phyloP scores from a whole-genome alignment of 768 basidiomycete genomes.

The Dendrothele bispora region DNA sequence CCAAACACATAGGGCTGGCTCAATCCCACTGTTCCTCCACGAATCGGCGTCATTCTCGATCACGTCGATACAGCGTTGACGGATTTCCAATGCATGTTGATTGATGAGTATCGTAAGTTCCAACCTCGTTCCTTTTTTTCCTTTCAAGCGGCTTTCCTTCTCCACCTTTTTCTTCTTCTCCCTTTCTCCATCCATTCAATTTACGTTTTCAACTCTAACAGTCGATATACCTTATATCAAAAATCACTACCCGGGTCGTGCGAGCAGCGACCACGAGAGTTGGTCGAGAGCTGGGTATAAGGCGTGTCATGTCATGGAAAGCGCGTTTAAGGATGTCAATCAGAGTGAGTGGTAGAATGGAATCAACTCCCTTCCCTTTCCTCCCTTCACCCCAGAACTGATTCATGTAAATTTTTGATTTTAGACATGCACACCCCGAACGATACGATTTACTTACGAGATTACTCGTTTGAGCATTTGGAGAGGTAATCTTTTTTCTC shows the following conservation, averaged over 20 bases:
- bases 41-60: conserved; percentile 16
- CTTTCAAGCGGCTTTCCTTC: no score
- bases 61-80: conserved; percentile 32
- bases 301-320: conserved; percentile 22
- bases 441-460: conserved; percentile 23
- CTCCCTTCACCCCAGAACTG: no score
- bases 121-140: conserved; percentile 18
- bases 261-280: conserved; percentile 23
- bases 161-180: no score
- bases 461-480: conserved; percentile 35
- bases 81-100: conserved; percentile 31
- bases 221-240: conserved; percentile 12
- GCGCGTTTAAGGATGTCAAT: conserved; percentile 21
- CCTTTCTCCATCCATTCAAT: no score
- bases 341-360: conserved; percentile 18
- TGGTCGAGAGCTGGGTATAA: conserved; percentile 24
- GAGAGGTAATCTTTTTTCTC: conserved; percentile 7
- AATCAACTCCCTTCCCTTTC: no score
- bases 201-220: not conserved
- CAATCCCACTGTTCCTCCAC: conserved; percentile 4
- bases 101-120: no score
- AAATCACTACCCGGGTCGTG: conserved; percentile 5
- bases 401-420: not conserved
- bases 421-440: conserved; percentile 23
- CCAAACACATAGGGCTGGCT: conserved; percentile 27